Evolutionary conservation across 805 yeast genomes (phyloP), one percentile per base, ranked within the genome.

Genomic region (Pichia paraexigua): DNA sequence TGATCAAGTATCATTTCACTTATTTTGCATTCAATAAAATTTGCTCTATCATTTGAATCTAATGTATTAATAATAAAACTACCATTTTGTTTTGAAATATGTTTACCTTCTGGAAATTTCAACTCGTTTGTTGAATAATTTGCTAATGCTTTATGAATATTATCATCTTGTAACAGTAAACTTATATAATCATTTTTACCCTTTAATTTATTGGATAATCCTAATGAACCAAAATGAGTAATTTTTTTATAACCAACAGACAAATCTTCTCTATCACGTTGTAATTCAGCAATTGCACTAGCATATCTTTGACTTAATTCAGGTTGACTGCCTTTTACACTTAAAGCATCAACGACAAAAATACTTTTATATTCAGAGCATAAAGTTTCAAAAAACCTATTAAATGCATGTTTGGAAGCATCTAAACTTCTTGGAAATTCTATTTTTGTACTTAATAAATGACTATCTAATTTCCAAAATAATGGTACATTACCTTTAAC

Each of bases 401-500:
- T 58, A 49, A 79, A 74, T 0, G 82, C 79, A 62, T 75, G 77
- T 49, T 72, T 76, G 2, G 80, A 72, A 1, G 82, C 78, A 52
- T 78, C 83, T 46, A 71, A 71, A 1, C 82, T 76, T 47, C 80
- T 66, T 1, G 80, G 76, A 53, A 77, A 74, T 13, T 70, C 69
- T 40, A 69, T 69, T 54, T 72, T 75, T n/a, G 75, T 73, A 11
- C 73, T 63, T 11, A 77, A 53, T 47, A 77, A 65, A 53, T 71
- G 72, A 47, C 67, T 69, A 48, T 75, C 80, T 32, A 76, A 56
- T 49, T 78, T 77, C 82, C 82, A 79, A 56, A 74, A 75, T 21
- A 76, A 64, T 3, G 84, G 84, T 11, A 76, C 78, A 58, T 79
- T 79, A 1, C 83, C 83, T 47, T 79, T 60, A 5, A 77, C 59